These are phyloP conservation scores for Boletales sp. DNA, from an alignment of 768 basidiomycete genomes.

Conservation along the genomic window DNA sequence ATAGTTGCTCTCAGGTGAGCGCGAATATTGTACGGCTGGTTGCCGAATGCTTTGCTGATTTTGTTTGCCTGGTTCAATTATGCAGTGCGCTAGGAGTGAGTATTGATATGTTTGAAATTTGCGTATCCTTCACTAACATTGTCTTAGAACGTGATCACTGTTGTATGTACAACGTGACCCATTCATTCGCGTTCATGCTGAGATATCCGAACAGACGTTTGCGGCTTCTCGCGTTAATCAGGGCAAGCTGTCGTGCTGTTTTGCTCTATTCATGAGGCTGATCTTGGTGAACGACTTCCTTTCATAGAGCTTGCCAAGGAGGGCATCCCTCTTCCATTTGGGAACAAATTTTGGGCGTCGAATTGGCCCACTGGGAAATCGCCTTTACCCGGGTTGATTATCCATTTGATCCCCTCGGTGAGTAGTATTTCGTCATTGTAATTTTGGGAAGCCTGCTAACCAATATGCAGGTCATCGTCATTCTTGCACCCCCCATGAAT, in stretches of 20 bases:
- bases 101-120: neutral
- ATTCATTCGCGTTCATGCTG: neutral
- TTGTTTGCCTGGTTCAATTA: neutral
- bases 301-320: constrained; percentile 55
- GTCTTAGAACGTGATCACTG: constrained; percentile 31
- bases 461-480: constrained; percentile 43
- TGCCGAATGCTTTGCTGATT: neutral
- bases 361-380: constrained; percentile 60
- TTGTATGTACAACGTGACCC: constrained; percentile 16
- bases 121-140: constrained; percentile 1
- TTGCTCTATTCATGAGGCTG: neutral
- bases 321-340: constrained; percentile 58
- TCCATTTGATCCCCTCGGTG: constrained; percentile 53
- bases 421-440: constrained; percentile 1
- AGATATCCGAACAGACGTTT: constrained; percentile 38
- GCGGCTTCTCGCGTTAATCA: constrained; percentile 52
- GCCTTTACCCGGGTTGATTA: constrained; percentile 52
- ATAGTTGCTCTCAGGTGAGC: constrained; percentile 53
- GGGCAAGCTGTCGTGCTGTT: constrained; percentile 22
- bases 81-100: constrained; percentile 36
- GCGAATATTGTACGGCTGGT: neutral
- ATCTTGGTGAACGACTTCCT: neutral
- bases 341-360: constrained; percentile 57
- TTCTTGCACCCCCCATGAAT: constrained; percentile 48
- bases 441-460: neutral